Evolutionary conservation across 179 eudicot species (phyloP).

Genomic region (Beta corolliflora): DNA sequence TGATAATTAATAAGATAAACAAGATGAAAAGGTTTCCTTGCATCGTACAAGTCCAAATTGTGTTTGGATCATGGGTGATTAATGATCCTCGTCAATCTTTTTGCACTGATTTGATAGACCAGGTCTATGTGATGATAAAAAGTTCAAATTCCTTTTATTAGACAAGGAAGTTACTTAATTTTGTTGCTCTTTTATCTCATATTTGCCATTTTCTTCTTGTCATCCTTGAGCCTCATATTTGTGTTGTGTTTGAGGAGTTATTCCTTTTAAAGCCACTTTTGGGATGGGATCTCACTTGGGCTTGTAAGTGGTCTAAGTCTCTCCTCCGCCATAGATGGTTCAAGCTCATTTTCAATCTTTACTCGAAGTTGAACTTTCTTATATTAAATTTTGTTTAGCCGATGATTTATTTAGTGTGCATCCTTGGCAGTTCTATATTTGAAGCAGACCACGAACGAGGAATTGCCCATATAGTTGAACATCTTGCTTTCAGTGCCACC

Average conservation of each 20-base stretch:
- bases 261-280: background rate
- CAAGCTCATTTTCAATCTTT: background rate
- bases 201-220: background rate
- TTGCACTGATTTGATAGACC: too few relatives aligned
- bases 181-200: background rate
- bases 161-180: background rate
- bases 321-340: background rate
- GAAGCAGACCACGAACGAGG: conserved; percentile 86
- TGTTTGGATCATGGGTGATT: too few relatives aligned
- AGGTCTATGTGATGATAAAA: too few relatives aligned
- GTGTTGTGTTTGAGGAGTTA: background rate
- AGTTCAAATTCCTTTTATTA: too few relatives aligned
- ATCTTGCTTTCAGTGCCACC: conserved; percentile 89
- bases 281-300: background rate
- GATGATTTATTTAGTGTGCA: background rate
- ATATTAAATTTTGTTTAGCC: background rate
- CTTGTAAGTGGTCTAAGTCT: background rate
- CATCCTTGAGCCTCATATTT: background rate
- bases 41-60: too few relatives aligned
- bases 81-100: too few relatives aligned
- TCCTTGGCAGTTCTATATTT: conserved; percentile 63
- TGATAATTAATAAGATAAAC: too few relatives aligned
- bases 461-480: conserved; percentile 86
- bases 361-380: background rate
- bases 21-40: too few relatives aligned